Base-by-base conservation (phyloP, 192 early-diverging fungal species). In the Coemansia sp. region DNA sequence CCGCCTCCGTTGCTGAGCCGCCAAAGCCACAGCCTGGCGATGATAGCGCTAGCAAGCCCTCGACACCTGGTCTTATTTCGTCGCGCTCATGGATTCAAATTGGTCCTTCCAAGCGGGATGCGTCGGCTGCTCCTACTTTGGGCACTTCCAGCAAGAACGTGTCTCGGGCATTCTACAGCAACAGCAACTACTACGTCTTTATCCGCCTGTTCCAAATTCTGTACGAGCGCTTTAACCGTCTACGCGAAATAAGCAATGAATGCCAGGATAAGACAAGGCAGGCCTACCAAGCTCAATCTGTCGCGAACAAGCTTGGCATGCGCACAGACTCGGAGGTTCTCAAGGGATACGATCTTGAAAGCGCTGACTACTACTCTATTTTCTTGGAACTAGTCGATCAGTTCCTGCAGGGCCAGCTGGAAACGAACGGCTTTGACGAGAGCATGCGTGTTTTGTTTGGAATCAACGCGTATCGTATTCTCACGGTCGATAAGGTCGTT, bases 401-500 rank as follows among this genome's bases (percentile, higher is more conserved):
- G 64, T 88, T 95, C 65, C 78, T 98, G 79, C 89, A 89, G 41
- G 89, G 89, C 38, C 91, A 97, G 56, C 76, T 96, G 64, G 96
- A 98, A 34, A 72, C 86, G 22, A 83, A 81, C 38, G 83, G 85
- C 63, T 99, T 93, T 86, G 98, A 99, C 68, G 96, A 99, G 61
- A 85, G 86, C 37, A 80, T 90, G 43, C 91, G 98, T 0, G 87
- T 89, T 37, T 80, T 99, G 77, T 98, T 94, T 80, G 89, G 91
- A 17, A 97, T 93, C 51, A 89, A 93, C 48, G 98, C 93, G 0
- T 97, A 97, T 70, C 72, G 91, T 51, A 85, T 95, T 28, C 92
- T 97, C 63, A 96, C 95, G 0, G 81, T 98, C 8, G 96, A 98
- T 78, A 95, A 94, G 72, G 85, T 97, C 35, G 86, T 93, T 28